phyloP scores from a whole-genome alignment of 2,329 filamentous ascomycete species.

The Calonectria henricotiae region DNA sequence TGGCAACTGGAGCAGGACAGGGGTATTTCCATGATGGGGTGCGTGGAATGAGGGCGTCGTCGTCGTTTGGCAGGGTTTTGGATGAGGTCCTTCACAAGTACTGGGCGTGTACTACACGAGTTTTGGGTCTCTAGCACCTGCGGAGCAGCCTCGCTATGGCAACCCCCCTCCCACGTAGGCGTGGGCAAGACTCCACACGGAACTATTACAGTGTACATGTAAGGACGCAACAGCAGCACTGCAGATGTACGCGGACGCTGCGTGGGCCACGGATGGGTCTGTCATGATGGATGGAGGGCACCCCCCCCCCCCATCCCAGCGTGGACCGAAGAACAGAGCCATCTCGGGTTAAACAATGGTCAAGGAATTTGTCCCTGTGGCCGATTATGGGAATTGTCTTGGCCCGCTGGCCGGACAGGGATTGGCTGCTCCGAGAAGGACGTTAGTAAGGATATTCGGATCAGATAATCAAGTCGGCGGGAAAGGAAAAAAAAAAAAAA shows the following conservation, averaged over 20 bases:
- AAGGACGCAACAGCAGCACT: not conserved
- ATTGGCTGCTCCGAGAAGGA: slow-evolving; percentile 30
- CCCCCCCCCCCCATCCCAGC: slow-evolving; percentile 20
- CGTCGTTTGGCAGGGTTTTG: not conserved
- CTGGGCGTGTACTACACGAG: slow-evolving; percentile 1
- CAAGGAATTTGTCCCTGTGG: not conserved
- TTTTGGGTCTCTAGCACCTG: slow-evolving; percentile 14
- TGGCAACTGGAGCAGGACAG: slow-evolving; percentile 2
- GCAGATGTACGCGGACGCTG: slow-evolving; percentile 12
- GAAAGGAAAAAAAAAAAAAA: not conserved
- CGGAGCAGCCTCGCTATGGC: slow-evolving; percentile 3
- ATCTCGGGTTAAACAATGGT: not conserved
- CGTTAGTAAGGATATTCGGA: slow-evolving; percentile 51
- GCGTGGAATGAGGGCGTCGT: slow-evolving; percentile 15
- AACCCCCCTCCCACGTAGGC: slow-evolving; percentile 26
- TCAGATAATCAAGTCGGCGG: slow-evolving; percentile 57
- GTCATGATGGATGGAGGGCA: slow-evolving; percentile 11
- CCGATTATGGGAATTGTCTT: slow-evolving; percentile 3
- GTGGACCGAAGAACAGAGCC: slow-evolving; percentile 5
- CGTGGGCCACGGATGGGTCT: slow-evolving; percentile 13
- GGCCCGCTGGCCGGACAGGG: slow-evolving; percentile 15
- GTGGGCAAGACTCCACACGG: slow-evolving; percentile 17
- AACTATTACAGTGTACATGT: not conserved
- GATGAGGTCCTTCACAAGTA: slow-evolving; percentile 21
- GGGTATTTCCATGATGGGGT: slow-evolving; percentile 12